Conservation (phyloP, 352 stramenopile genomes). For the Globisporangium spinosum region DNA sequence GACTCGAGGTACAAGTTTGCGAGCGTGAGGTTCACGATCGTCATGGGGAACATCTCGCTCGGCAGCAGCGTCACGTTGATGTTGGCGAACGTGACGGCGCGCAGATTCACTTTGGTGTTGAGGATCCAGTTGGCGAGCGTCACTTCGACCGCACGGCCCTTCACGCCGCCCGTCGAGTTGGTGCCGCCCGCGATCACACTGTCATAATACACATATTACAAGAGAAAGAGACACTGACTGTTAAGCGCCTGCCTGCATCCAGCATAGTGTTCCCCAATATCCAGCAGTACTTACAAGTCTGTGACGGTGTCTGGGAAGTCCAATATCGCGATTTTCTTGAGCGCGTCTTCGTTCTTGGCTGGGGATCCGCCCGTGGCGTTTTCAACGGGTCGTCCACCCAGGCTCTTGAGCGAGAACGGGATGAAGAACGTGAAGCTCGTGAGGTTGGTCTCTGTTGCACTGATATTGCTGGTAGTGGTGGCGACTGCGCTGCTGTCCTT, state of each 20-base stretch:
- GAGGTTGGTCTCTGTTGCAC: no score
- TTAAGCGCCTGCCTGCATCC: slow-evolving; percentile 1
- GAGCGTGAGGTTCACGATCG: slow-evolving; percentile 15
- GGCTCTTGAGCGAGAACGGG: slow-evolving; percentile 12
- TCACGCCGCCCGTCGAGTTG: slow-evolving; percentile 10
- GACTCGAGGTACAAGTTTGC: slow-evolving; percentile 9
- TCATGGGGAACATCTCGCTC: slow-evolving; percentile 17
- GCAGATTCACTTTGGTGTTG: slow-evolving; percentile 12
- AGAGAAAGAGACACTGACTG: background rate
- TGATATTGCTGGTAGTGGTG: background rate
- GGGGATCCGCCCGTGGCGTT: slow-evolving; percentile 12
- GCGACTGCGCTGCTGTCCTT: background rate
- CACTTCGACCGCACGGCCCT: slow-evolving; percentile 10
- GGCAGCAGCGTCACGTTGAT: slow-evolving; percentile 13
- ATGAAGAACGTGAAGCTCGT: slow-evolving; percentile 18
- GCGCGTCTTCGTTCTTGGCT: slow-evolving; percentile 18
- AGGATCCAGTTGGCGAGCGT: slow-evolving; percentile 15
- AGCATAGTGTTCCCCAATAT: background rate
- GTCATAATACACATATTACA: background rate
- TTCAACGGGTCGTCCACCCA: slow-evolving; percentile 3
- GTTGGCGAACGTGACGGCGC: slow-evolving; percentile 16
- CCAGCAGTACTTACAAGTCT: slow-evolving; percentile 5
- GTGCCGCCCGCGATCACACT: slow-evolving; percentile 15
- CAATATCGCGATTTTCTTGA: slow-evolving; percentile 12
- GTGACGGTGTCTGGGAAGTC: slow-evolving; percentile 10